These are phyloP conservation scores for Thalassiosira ordinaria DNA, from an alignment of 352 stramenopile genomes.

Conservation along the genomic window DNA sequence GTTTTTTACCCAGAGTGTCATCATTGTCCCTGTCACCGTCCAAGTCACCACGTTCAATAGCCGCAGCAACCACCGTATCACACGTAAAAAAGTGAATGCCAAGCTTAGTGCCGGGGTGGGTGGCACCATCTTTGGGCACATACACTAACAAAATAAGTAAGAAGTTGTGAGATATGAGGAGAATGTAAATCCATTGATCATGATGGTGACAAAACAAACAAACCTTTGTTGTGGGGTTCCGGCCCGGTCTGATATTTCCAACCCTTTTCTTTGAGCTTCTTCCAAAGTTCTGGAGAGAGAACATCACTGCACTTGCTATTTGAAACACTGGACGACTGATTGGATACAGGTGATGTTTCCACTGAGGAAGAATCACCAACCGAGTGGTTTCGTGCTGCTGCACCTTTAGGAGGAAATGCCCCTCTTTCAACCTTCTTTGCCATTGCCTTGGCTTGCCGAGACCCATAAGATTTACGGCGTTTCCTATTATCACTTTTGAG, in stretches of 20 bases:
- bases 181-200: background rate
- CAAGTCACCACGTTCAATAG: conserved; percentile 46
- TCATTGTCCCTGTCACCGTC: background rate
- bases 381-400: background rate
- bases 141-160: conserved; percentile 38
- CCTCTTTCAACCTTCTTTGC: conserved; percentile 13
- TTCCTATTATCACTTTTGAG: conserved; percentile 34
- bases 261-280: conserved; percentile 43
- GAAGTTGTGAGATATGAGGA: background rate
- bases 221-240: conserved; percentile 56
- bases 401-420: background rate
- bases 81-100: conserved; percentile 60
- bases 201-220: background rate
- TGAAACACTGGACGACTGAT: background rate
- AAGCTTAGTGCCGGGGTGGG: conserved; percentile 40
- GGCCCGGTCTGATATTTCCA: conserved; percentile 48
- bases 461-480: conserved; percentile 7
- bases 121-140: conserved; percentile 51
- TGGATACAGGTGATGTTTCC: conserved; percentile 20
- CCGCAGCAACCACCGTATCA: conserved; percentile 45
- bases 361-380: conserved; percentile 14
- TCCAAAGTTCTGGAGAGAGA: conserved; percentile 47
- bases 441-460: background rate
- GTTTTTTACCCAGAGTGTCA: background rate
- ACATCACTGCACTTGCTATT: background rate